A percentile compares a stretch with the other conserved stretches of the same genome.
Conservation (phyloP, 257 asterid species). For the Solanum gandarillasii region DNA sequence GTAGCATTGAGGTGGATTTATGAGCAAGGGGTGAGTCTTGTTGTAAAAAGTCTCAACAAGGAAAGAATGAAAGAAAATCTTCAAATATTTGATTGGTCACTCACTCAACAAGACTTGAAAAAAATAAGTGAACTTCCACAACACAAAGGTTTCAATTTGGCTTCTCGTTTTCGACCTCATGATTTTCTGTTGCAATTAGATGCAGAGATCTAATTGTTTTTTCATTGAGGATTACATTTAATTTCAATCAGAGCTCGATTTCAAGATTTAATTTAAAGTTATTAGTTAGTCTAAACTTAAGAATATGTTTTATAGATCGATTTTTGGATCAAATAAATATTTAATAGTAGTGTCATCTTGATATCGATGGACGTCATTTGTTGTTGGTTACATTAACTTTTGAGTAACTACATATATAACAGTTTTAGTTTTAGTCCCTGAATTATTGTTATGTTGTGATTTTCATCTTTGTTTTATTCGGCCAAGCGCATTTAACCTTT, state of each 20-base stretch:
- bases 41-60: conserved; percentile 45
- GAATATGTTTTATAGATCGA: neutral
- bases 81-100: conserved; percentile 38
- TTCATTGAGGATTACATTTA: neutral
- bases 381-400: too few species aligned
- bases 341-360: neutral
- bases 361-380: neutral
- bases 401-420: neutral
- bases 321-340: neutral
- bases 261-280: neutral
- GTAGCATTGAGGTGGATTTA: conserved; percentile 51
- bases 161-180: conserved; percentile 27
- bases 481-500: neutral
- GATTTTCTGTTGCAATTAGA: conserved; percentile 32
- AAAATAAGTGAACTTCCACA: conserved; percentile 35
- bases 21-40: conserved; percentile 47
- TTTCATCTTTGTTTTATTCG: neutral
- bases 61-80: conserved; percentile 51
- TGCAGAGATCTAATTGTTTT: conserved; percentile 16
- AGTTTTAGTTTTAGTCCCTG: neutral
- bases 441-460: neutral
- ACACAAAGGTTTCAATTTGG: conserved; percentile 22
- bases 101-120: conserved; percentile 20
- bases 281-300: neutral
- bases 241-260: neutral